phyloP scores from a whole-genome alignment of 306 rosid genomes.

The Neltuma alba region DNA sequence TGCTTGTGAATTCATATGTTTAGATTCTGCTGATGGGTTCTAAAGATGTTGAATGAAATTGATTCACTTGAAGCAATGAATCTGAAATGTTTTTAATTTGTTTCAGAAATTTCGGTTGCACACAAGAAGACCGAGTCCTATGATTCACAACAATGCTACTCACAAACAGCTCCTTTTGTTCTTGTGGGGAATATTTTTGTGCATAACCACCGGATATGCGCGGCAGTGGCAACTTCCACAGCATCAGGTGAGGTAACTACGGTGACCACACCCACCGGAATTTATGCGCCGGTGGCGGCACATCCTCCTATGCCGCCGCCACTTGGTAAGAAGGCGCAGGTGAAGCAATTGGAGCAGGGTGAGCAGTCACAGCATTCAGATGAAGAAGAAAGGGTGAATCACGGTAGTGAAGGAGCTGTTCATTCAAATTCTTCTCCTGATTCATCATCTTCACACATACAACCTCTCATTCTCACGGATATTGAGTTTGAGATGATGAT shows the following conservation, averaged over 20 bases:
- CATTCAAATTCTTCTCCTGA: conserved; percentile 77
- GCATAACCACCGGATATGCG: conserved; percentile 74
- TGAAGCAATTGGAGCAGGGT: conserved; percentile 30
- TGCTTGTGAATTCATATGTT: too few species aligned
- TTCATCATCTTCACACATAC: conserved; percentile 77
- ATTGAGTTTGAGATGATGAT: conserved; percentile 35
- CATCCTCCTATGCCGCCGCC: conserved; percentile 13
- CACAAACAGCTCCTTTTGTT: conserved; percentile 65
- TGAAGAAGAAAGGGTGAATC: conserved; percentile 66
- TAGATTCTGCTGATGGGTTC: too few species aligned
- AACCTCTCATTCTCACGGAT: conserved; percentile 49
- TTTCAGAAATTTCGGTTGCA: conserved; percentile 85
- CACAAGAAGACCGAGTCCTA: conserved; percentile 66
- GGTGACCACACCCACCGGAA: conserved; percentile 41
- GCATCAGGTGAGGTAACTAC: conserved; percentile 48
- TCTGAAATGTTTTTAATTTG: conserved; percentile 6
- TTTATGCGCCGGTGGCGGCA: conserved; percentile 73
- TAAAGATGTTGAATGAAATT: background rate
- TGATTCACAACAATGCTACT: conserved; percentile 49
- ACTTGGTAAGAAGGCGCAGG: conserved; percentile 34
- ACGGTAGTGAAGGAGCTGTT: conserved; percentile 51
- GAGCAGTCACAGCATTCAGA: conserved; percentile 48
- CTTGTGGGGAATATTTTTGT: conserved; percentile 84
- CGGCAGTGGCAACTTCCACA: conserved; percentile 41
- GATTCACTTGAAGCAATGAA: background rate